Evolutionary conservation across 257 asterid species (phyloP).

Genomic region (Salvia splendens): DNA sequence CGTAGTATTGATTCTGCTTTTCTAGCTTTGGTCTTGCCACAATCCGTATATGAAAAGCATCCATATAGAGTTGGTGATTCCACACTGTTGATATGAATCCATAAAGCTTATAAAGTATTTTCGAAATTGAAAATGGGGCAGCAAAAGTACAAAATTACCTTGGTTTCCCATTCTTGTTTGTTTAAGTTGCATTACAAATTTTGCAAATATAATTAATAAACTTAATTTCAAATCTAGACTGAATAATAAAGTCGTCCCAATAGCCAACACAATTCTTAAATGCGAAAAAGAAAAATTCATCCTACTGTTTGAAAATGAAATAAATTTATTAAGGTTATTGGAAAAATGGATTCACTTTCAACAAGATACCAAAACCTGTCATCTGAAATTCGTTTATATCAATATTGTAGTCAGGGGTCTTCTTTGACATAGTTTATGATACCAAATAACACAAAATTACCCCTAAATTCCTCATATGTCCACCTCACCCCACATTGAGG

Average conservation of each 20-base stretch:
- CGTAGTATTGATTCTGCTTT: conserved; percentile 42
- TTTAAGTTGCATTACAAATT: not conserved
- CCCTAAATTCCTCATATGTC: not conserved
- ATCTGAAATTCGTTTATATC: no score
- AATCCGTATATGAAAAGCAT: conserved; percentile 21
- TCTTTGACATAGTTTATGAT: not conserved
- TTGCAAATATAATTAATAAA: no score
- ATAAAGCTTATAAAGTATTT: conserved; percentile 21
- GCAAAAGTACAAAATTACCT: conserved; percentile 18
- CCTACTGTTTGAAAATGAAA: no score
- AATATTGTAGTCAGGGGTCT: not conserved
- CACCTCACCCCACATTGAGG: not conserved
- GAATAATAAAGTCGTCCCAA: no score
- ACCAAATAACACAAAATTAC: not conserved
- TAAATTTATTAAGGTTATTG: no score
- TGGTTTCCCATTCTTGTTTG: no score
- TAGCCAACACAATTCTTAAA: no score
- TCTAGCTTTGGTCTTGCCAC: conserved; percentile 43
- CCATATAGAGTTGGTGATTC: conserved; percentile 30
- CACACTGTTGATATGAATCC: conserved; percentile 34
- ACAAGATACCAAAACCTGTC: no score
- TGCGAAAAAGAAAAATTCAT: no score
- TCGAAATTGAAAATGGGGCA: conserved; percentile 25
- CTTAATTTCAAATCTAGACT: no score
- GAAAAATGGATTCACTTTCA: no score